phyloP scores from a whole-genome alignment of 2,329 filamentous ascomycete species.

The Cladophialophora psammophila region DNA sequence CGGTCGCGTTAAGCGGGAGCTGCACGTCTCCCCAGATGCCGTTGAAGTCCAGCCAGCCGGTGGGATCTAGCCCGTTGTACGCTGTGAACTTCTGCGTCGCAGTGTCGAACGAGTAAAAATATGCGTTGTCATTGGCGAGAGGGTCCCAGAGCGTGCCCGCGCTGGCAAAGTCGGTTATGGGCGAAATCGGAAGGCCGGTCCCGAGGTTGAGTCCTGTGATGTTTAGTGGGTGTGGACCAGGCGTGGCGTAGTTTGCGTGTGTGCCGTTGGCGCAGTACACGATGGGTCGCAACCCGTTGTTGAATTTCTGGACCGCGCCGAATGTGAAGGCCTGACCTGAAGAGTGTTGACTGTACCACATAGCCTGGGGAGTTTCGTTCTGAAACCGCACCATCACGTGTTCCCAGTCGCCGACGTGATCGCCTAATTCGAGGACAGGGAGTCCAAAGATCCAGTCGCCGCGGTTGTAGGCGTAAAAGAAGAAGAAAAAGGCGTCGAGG shows the following conservation, averaged over 20 bases:
- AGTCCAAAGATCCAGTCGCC: conserved; percentile 51
- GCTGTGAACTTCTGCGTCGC: conserved; percentile 54
- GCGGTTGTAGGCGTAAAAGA: conserved; percentile 62
- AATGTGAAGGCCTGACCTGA: conserved; percentile 70
- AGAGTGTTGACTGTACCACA: conserved; percentile 71
- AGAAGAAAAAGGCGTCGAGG: conserved; percentile 69
- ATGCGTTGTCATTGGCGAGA: conserved; percentile 58
- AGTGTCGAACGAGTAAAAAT: conserved; percentile 62
- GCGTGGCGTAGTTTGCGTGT: conserved; percentile 71
- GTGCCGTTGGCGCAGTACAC: conserved; percentile 66
- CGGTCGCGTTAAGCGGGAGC: conserved; percentile 59
- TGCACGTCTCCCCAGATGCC: conserved; percentile 70
- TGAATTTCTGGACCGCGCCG: conserved; percentile 53
- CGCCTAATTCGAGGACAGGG: conserved; percentile 57
- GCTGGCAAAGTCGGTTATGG: conserved; percentile 62
- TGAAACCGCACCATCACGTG: conserved; percentile 62
- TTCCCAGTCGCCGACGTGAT: conserved; percentile 70
- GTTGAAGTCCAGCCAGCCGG: conserved; percentile 63
- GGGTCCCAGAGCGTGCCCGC: conserved; percentile 68
- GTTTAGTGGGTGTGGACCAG: conserved; percentile 66
- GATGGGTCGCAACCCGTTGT: conserved; percentile 60
- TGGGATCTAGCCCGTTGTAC: conserved; percentile 56
- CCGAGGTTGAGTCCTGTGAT: conserved; percentile 67
- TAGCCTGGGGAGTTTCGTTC: conserved; percentile 60
- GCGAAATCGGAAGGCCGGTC: conserved; percentile 49